Evolutionary conservation across 2,329 filamentous ascomycete genomes (phyloP), one percentile per base, ranked within the genome.

Genomic region (Penicillium paneum): DNA sequence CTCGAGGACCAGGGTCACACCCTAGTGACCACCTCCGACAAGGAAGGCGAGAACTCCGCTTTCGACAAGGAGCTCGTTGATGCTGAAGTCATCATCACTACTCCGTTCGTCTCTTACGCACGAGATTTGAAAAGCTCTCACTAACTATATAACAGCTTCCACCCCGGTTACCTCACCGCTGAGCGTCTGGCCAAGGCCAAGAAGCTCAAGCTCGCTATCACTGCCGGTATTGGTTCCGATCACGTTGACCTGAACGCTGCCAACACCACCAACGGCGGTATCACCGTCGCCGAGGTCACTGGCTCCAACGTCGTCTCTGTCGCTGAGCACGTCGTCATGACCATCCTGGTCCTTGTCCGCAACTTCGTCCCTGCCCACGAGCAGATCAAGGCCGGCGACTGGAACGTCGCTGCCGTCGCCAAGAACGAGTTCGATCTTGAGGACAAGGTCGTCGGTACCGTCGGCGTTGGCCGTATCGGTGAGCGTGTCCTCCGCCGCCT

Each of bases 361-460:
- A 99, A 99, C 88, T 99, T 97, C 72, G 91, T 96, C 50, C 94
- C 94, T 64, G 92, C 94, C 50, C 94, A 97, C 81, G 92, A 97
- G 82, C 87, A 91, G 83, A 89, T 99, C 71, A 83, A 86, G 76
- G 78, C 79, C 56, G 94, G 94, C 62, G 90, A 96, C 59, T 99
- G 94, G 94, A 83, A 99, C 73, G 94, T 99, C 49, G 94, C 94
- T 57, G 92, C 84, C 51, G 93, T 92, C 26, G 94, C 94, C 74
- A 97, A 97, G 88, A 92, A 96, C 80, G 93, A 97, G 82, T 99
- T 87, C 76, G 94, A 99, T 72, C 87, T 99, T 54, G 94, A 97
- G 84, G 82, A 83, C 82, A 99, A 99, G 86, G 90, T 95, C 45
- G 94, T 99, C 67, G 94, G 94, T 70, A 99, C 94, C 72, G 94